Percentiles rank a stretch among this genome's conserved stretches.
Evolutionary conservation across 1,284 basidiomycete genomes (phyloP).

Genomic region (Phellopilus nigrolimitatus): DNA sequence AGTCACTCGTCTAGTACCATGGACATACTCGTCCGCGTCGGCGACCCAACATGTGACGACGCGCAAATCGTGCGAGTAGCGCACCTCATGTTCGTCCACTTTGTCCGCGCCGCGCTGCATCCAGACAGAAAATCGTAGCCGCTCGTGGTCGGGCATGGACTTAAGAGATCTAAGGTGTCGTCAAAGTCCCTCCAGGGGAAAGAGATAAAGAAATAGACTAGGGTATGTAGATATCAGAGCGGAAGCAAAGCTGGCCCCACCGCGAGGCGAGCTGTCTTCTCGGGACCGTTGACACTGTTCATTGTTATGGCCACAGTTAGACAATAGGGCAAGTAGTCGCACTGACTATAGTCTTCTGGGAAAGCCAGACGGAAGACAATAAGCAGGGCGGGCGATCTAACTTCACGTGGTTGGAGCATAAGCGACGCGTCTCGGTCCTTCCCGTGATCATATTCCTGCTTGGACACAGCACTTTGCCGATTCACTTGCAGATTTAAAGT

Average conservation of each 20-base stretch:
- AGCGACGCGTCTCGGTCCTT: background rate
- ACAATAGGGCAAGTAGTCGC: conserved; percentile 3
- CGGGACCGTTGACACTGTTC: background rate
- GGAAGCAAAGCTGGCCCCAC: background rate
- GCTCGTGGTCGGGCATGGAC: conserved; percentile 2
- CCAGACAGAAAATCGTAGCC: conserved; percentile 10
- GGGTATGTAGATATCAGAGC: background rate
- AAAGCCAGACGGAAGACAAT: background rate
- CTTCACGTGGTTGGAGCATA: no score
- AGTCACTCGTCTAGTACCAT: no score
- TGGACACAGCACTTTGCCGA: background rate
- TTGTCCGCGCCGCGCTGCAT: conserved; percentile 1
- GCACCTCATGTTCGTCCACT: conserved; percentile 6
- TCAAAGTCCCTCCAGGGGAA: background rate
- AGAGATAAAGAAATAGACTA: background rate
- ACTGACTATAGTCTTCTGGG: conserved; percentile 4
- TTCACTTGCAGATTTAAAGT: background rate
- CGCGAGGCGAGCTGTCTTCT: no score
- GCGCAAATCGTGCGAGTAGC: conserved; percentile 4
- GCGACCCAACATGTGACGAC: conserved; percentile 13
- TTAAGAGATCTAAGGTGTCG: background rate
- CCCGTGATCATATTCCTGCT: background rate
- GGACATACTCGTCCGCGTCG: conserved; percentile 8
- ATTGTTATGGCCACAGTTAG: background rate
- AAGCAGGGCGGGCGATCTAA: background rate